Evolutionary conservation across 768 basidiomycete genomes (phyloP).

Genomic region (Pulveroboletus ravenelii): DNA sequence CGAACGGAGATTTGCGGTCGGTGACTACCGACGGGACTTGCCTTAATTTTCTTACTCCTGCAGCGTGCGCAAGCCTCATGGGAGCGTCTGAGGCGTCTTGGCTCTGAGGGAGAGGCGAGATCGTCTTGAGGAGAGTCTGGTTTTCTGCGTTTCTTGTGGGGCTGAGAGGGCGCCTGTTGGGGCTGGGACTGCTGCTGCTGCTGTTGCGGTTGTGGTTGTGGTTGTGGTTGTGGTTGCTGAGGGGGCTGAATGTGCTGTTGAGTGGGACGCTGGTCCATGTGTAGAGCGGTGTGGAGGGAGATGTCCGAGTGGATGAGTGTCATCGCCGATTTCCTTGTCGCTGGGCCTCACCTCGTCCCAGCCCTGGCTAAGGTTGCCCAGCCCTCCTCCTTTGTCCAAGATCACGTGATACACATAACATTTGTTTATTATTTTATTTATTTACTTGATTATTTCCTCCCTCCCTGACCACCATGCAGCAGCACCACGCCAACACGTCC

Average conservation of each 20-base stretch:
- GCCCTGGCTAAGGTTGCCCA: neutral
- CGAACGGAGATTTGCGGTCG: conserved; percentile 79
- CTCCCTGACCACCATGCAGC: conserved; percentile 7
- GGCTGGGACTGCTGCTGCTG: too few relatives aligned
- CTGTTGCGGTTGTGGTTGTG: conserved; percentile 24
- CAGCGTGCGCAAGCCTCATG: conserved; percentile 91
- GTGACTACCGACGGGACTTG: conserved; percentile 60
- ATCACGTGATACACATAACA: conserved; percentile 16
- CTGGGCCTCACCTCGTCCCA: conserved; percentile 4
- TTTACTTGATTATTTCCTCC: neutral
- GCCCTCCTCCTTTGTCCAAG: conserved; percentile 20
- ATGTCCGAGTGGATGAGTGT: conserved; percentile 46
- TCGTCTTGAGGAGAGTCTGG: conserved; percentile 53
- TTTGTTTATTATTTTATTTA: conserved; percentile 4
- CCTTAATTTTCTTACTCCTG: conserved; percentile 97
- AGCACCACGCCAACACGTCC: conserved; percentile 38
- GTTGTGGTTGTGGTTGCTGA: conserved; percentile 26
- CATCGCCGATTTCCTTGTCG: conserved; percentile 32
- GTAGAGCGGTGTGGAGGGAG: conserved; percentile 56
- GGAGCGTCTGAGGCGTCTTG: conserved; percentile 77
- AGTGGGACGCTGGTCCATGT: conserved; percentile 64
- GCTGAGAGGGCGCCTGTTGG: conserved; percentile 33
- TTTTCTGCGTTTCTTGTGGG: conserved; percentile 58
- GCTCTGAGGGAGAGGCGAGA: conserved; percentile 55
- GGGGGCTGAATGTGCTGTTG: conserved; percentile 38